Conservation (phyloP, 2,329 filamentous ascomycete species). For the Ophiostoma angusticollis region DNA sequence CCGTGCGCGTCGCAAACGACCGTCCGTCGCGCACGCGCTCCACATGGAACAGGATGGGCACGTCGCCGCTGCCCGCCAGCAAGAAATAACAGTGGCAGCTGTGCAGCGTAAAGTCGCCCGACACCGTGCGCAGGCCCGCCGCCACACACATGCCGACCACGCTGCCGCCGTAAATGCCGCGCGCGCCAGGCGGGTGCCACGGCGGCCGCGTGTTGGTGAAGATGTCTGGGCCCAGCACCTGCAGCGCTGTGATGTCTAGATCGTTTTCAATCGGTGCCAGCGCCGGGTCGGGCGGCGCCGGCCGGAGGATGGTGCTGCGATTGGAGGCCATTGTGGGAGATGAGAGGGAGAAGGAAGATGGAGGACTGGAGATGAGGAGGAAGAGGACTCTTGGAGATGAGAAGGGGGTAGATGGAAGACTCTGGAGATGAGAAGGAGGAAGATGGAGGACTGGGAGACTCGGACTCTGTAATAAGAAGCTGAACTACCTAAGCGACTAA, state of each 20-base stretch:
- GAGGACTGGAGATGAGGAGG: too few species aligned
- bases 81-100: slow-evolving; percentile 99
- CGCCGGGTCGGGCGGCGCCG: slow-evolving; percentile 57
- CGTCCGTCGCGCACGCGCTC: slow-evolving; percentile 84
- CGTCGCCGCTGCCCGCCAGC: slow-evolving; percentile 69
- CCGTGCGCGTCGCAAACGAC: slow-evolving; percentile 82
- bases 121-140: slow-evolving; percentile 80
- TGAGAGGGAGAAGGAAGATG: neutral
- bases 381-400: too few species aligned
- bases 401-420: too few species aligned
- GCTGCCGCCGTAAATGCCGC: slow-evolving; percentile 85
- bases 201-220: slow-evolving; percentile 88
- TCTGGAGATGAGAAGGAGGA: too few species aligned
- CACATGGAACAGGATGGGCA: slow-evolving; percentile 89
- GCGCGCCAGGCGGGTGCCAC: slow-evolving; percentile 84
- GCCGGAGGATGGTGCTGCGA: slow-evolving; percentile 52
- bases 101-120: slow-evolving; percentile 68
- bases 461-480: too few species aligned
- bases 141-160: slow-evolving; percentile 87
- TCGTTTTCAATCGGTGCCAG: slow-evolving; percentile 81
- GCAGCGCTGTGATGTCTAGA: slow-evolving; percentile 70
- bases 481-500: too few species aligned
- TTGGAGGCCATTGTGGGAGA: slow-evolving; percentile 5
- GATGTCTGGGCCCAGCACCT: slow-evolving; percentile 61
- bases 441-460: too few species aligned